Percentiles rank a stretch among this genome's conserved stretches.
These are phyloP conservation scores for Yamadazyma paraphyllophila DNA, from an alignment of 805 yeast species.

Conservation along the genomic window DNA sequence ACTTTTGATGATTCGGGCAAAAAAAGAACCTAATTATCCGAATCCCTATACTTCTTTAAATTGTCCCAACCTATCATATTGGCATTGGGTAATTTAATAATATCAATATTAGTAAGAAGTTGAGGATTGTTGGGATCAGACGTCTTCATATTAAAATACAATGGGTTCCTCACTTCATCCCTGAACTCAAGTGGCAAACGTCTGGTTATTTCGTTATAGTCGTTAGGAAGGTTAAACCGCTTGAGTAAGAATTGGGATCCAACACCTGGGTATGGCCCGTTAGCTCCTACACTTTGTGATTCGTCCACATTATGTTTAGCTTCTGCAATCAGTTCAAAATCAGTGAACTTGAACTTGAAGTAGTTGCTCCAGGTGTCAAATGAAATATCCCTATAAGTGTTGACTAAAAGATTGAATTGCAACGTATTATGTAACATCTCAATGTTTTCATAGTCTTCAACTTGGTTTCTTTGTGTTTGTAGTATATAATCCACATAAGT, in stretches of 20 bases:
- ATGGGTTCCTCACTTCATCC: slow-evolving; percentile 32
- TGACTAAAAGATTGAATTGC: slow-evolving; percentile 38
- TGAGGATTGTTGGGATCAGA: slow-evolving; percentile 34
- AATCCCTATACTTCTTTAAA: slow-evolving; percentile 29
- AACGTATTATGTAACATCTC: slow-evolving; percentile 45
- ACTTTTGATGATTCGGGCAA: too few species aligned
- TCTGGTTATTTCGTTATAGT: slow-evolving; percentile 29
- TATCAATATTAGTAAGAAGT: slow-evolving; percentile 34
- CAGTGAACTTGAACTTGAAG: slow-evolving; percentile 37
- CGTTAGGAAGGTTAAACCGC: slow-evolving; percentile 35
- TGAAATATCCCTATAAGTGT: slow-evolving; percentile 39
- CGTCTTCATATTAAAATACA: slow-evolving; percentile 30
- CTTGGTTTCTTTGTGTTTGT: slow-evolving; percentile 26
- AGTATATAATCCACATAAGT: slow-evolving; percentile 29
- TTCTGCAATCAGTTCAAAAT: slow-evolving; percentile 33
- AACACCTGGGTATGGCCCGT: neutral
- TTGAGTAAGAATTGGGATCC: slow-evolving; percentile 16
- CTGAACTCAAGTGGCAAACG: slow-evolving; percentile 36
- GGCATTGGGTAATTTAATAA: slow-evolving; percentile 42
- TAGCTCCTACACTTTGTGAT: neutral
- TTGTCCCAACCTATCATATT: slow-evolving; percentile 46
- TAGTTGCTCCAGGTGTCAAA: slow-evolving; percentile 39
- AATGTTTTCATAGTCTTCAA: slow-evolving; percentile 37
- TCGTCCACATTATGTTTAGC: slow-evolving; percentile 4
- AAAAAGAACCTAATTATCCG: neutral